Conservation (phyloP, 495 filamentous ascomycete species). For the Hypoxylon fuscum region DNA sequence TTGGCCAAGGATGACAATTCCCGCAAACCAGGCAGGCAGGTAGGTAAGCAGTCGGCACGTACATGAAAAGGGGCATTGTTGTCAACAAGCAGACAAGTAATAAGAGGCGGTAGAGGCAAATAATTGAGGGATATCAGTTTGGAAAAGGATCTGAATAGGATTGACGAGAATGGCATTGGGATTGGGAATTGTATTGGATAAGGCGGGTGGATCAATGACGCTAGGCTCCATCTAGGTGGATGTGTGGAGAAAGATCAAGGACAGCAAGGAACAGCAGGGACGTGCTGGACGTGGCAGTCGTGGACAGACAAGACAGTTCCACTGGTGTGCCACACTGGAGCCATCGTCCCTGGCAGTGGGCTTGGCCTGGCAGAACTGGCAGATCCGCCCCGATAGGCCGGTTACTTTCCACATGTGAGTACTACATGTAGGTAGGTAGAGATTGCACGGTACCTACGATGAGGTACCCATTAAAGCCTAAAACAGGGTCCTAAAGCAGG, state of each 20-base stretch:
- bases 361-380: conserved; percentile 5
- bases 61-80: not conserved
- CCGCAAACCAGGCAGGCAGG: conserved; percentile 9
- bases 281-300: conserved; percentile 40
- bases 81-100: no score
- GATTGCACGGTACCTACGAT: not conserved
- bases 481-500: conserved; percentile 35
- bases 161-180: conserved; percentile 23
- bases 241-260: conserved; percentile 30
- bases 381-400: conserved; percentile 37
- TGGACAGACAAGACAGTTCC: conserved; percentile 5
- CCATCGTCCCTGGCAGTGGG: conserved; percentile 8
- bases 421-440: no score
- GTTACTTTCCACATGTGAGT: conserved; percentile 11
- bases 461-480: not conserved
- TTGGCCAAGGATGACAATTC: conserved; percentile 16
- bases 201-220: conserved; percentile 1
- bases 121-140: conserved; percentile 19
- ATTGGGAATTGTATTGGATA: conserved; percentile 15
- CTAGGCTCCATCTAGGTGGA: conserved; percentile 24
- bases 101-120: conserved; percentile 23
- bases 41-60: not conserved
- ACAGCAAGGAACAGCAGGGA: no score
- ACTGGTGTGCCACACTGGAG: not conserved
- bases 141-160: conserved; percentile 35